These are phyloP conservation scores for Phaeolepiota aurea DNA, from an alignment of 768 basidiomycete species.

Conservation along the genomic window DNA sequence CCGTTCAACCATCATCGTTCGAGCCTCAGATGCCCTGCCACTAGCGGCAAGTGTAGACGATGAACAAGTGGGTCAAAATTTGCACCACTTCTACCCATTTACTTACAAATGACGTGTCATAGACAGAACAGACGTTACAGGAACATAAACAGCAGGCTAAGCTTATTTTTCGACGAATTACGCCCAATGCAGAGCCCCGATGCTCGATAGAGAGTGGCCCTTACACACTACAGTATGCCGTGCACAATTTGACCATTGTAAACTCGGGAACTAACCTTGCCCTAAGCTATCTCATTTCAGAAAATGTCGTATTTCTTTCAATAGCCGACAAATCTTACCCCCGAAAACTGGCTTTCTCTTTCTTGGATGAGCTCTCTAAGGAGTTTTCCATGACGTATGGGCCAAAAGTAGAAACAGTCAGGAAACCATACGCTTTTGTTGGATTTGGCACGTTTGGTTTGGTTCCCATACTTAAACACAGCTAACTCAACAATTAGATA, in stretches of 20 bases:
- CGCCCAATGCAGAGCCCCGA: slow-evolving; percentile 87
- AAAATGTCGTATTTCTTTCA: slow-evolving; percentile 91
- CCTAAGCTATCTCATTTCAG: slow-evolving; percentile 83
- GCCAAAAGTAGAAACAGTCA: slow-evolving; percentile 81
- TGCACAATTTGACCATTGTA: slow-evolving; percentile 6
- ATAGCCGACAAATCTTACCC: slow-evolving; percentile 97
- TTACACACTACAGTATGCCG: slow-evolving; percentile 89
- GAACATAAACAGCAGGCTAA: slow-evolving; percentile 99
- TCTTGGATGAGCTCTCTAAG: slow-evolving; percentile 92
- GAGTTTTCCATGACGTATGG: slow-evolving; percentile 94
- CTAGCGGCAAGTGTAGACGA: slow-evolving; percentile 96
- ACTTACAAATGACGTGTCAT: slow-evolving; percentile 20
- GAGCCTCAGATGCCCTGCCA: slow-evolving; percentile 82
- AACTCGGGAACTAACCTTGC: slow-evolving; percentile 2
- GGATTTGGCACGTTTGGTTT: slow-evolving; percentile 76
- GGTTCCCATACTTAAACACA: not conserved
- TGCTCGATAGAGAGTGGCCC: slow-evolving; percentile 95
- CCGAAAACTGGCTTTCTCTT: slow-evolving; percentile 94
- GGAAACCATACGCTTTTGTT: slow-evolving; percentile 98
- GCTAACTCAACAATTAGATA: slow-evolving; percentile 54
- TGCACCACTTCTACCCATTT: slow-evolving; percentile 2
- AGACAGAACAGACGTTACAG: slow-evolving; percentile 92
- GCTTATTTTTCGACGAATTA: slow-evolving; percentile 90
- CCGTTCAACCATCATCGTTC: slow-evolving; percentile 77
- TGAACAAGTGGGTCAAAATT: slow-evolving; percentile 60